A percentile compares a stretch with the other conserved stretches of the same genome.
Conservation (phyloP, 495 filamentous ascomycete species). For the Neurospora sp. region DNA sequence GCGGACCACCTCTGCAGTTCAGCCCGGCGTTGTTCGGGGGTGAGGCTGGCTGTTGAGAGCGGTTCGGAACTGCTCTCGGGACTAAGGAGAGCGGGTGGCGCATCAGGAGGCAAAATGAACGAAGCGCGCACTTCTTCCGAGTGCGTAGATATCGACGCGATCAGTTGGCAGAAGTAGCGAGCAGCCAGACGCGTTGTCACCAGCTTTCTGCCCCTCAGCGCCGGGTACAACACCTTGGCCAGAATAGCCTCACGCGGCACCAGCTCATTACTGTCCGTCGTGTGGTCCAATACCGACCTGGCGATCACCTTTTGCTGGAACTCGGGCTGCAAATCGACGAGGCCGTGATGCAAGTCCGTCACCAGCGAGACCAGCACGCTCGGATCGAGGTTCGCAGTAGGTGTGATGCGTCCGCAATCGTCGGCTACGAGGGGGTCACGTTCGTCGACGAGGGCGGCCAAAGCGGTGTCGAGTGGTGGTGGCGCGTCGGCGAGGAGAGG, state of each 20-base stretch:
- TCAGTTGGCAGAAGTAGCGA: constrained; percentile 28
- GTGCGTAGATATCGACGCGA: constrained; percentile 26
- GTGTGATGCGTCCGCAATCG: constrained; percentile 19
- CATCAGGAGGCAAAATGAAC: constrained; percentile 17
- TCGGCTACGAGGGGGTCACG: constrained; percentile 13
- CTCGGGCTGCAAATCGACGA: constrained; percentile 15
- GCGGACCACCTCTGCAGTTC: constrained; percentile 17
- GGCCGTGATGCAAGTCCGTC: constrained; percentile 31
- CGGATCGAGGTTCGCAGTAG: constrained; percentile 29
- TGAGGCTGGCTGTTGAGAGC: background rate
- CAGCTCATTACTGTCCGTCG: constrained; percentile 17
- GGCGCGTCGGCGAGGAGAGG: constrained; percentile 8
- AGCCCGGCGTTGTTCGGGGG: constrained; percentile 1
- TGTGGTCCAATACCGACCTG: constrained; percentile 23
- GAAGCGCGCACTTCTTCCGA: constrained; percentile 27
- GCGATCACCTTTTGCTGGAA: constrained; percentile 25
- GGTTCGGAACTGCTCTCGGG: background rate
- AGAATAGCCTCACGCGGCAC: constrained; percentile 24
- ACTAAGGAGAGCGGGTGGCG: background rate
- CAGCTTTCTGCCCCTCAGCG: constrained; percentile 22
- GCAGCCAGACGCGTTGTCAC: constrained; percentile 28
- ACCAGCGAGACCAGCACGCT: constrained; percentile 29
- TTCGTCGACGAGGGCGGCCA: constrained; percentile 13
- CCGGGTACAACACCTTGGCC: constrained; percentile 24
- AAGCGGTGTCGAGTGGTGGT: constrained; percentile 11